A percentile compares a stretch with the other conserved stretches of the same genome.
These are phyloP conservation scores for Beauveria sp. DNA, from an alignment of 2,329 filamentous ascomycete genomes.

Conservation along the genomic window DNA sequence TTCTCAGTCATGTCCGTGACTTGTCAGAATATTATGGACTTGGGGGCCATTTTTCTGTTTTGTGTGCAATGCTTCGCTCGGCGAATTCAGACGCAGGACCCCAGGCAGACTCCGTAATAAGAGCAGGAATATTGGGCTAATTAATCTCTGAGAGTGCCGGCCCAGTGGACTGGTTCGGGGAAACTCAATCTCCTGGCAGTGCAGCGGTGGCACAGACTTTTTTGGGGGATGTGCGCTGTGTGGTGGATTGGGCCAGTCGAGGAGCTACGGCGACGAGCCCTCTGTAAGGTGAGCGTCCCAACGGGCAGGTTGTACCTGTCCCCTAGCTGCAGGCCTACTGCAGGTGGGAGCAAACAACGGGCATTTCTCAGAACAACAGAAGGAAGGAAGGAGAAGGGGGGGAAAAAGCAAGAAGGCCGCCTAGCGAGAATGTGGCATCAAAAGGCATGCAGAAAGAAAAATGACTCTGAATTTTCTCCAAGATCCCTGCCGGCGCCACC, in stretches of 20 bases:
- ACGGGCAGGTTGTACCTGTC: background rate
- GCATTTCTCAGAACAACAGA: too few species aligned
- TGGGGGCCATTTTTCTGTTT: background rate
- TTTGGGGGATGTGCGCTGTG: background rate
- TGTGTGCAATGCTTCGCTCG: background rate
- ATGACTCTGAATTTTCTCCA: too few species aligned
- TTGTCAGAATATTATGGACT: background rate
- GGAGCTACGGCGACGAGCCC: background rate
- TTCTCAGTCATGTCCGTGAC: background rate
- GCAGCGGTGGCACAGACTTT: too few species aligned
- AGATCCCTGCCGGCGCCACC: slow-evolving; percentile 1
- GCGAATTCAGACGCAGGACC: too few species aligned
- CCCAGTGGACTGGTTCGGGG: slow-evolving; percentile 6
- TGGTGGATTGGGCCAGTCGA: too few species aligned
- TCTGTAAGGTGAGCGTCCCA: background rate
- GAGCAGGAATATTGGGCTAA: background rate
- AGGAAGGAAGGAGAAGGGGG: too few species aligned
- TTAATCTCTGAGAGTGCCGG: background rate
- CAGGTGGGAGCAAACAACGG: background rate
- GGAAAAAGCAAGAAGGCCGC: too few species aligned
- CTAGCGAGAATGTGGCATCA: too few species aligned
- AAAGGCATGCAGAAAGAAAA: background rate
- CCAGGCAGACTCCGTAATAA: too few species aligned
- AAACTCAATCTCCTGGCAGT: background rate
- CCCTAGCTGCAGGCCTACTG: background rate